Percentiles rank a stretch among this genome's conserved stretches.
Conservation (phyloP, 75 land plant species). For the Sequoiadendron giganteum region DNA sequence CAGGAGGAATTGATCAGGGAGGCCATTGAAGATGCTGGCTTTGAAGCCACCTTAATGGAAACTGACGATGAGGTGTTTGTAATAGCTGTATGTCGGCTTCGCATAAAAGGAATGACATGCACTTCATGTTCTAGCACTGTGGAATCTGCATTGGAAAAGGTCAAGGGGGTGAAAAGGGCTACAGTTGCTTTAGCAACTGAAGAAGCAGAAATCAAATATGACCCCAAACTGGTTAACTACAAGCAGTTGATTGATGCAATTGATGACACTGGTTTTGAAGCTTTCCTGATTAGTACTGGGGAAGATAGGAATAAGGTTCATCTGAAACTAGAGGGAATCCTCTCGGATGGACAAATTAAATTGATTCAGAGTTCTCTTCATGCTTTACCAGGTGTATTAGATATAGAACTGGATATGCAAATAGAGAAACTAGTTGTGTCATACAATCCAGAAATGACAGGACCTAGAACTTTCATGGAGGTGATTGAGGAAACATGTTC, state of each 20-base stretch:
- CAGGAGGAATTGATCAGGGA: conserved; percentile 66
- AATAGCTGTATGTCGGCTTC: conserved; percentile 46
- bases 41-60: conserved; percentile 45
- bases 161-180: conserved; percentile 53
- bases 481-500: conserved; percentile 48
- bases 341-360: conserved; percentile 27
- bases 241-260: conserved; percentile 39
- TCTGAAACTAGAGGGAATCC: conserved; percentile 50
- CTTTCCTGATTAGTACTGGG: conserved; percentile 57
- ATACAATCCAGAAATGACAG: conserved; percentile 66
- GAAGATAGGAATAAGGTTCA: conserved; percentile 55
- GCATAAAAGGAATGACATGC: conserved; percentile 76
- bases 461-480: conserved; percentile 64
- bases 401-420: conserved; percentile 22
- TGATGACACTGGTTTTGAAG: conserved; percentile 72
- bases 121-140: conserved; percentile 72
- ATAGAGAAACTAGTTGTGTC: conserved; percentile 38
- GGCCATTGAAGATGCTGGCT: conserved; percentile 76
- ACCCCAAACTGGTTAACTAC: conserved; percentile 47
- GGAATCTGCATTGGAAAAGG: conserved; percentile 51
- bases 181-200: conserved; percentile 74
- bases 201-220: conserved; percentile 70
- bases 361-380: conserved; percentile 49
- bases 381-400: conserved; percentile 60
- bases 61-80: conserved; percentile 26